Evolutionary conservation across 2,329 filamentous ascomycete genomes (phyloP), one percentile per base, ranked within the genome.

Genomic region (Aspergillus sp.): DNA sequence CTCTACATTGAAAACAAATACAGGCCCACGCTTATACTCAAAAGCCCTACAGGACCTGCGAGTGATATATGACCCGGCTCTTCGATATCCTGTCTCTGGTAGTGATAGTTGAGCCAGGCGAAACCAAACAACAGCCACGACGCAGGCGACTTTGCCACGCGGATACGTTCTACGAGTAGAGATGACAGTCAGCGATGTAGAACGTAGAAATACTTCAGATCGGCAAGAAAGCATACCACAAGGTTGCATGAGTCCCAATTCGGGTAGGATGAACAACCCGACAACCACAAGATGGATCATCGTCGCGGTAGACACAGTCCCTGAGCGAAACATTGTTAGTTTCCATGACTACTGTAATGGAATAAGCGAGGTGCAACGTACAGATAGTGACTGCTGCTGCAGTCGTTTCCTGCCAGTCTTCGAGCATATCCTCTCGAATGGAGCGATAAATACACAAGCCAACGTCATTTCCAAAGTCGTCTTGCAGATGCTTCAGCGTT

Each of bases 401-500:
- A n/a, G 49, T 36, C 2, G 28, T 32, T 52, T 45, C 41, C 19
- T 45, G 41, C 41, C 41, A 45, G 41, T 45, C 41, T 3, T 23
- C 41, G 7, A 45, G 19, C 5, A 45, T 38, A 38, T 52, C 49
- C 15, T 52, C 49, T 8, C 49, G 30, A 5, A 52, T 38, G 17
- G 49, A 17, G 30, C 25, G 39, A 36, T 25, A 36, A 4, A 59
- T 30, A 17, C 57, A 59, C 15, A 59, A 39, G 25, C 57, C 57
- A 17, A 54, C 50, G n/a, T 59, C 43, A 30, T 38, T 28, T 1
- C 50, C 57, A 53, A 59, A 59, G 7, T 54, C 25, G 8, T 48
- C 28, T 28, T 59, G 50, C 19, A 59, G 52, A 28, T 54, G 52
- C 4, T 39, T 32, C 23, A 58, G 7, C 15, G 28, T 54, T 7